Base-by-base conservation (phyloP, 768 basidiomycete genomes). In the Mrakia gelida region DNA sequence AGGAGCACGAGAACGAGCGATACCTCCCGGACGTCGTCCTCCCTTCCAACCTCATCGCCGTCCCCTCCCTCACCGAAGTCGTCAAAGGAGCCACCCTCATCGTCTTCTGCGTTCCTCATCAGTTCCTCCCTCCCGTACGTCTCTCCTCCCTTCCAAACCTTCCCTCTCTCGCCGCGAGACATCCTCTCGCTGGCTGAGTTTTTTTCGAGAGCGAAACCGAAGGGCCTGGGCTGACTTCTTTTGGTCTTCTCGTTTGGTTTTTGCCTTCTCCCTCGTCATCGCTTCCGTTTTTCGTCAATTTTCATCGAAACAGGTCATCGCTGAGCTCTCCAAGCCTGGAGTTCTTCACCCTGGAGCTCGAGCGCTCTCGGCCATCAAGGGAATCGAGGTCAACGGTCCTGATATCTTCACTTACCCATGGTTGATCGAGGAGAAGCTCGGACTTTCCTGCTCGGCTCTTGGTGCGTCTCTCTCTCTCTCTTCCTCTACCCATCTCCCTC, bases 361-460 rank as follows among this genome's bases (percentile, higher is more conserved):
- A 75, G 86, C 84, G 18, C 84, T 87, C 75, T 85, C 86, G 6
- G 81, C 87, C 71, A 85, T 86, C 82, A 87, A 87, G 85, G 87
- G 87, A 41, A 86, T 87, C 70, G 85, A 86, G 43, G 86, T 87
- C 62, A 80, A 85, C 38, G 84, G 83, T 11, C 71, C 80, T 71
- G 81, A 86, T 71, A 87, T 87, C 80, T 81, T 83, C 79, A 84
- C 87, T 80, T 87, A 86, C 81, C 83, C 86, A 45, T 85, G 86
- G 77, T 81, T 86, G 43, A 86, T 87, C 78, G 81, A 84, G 59
- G 80, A 84, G 54, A 81, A 83, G 54, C 83, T 87, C 32, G 84
- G 83, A 30, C 82, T 86, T 67, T 82, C 83, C 10, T 86, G 85
- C 79, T 85, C 85, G 10, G 85, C 86, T 0, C 81, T 87, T 32